Base-by-base conservation (phyloP, 768 basidiomycete species). In the Boletus coccyginus region DNA sequence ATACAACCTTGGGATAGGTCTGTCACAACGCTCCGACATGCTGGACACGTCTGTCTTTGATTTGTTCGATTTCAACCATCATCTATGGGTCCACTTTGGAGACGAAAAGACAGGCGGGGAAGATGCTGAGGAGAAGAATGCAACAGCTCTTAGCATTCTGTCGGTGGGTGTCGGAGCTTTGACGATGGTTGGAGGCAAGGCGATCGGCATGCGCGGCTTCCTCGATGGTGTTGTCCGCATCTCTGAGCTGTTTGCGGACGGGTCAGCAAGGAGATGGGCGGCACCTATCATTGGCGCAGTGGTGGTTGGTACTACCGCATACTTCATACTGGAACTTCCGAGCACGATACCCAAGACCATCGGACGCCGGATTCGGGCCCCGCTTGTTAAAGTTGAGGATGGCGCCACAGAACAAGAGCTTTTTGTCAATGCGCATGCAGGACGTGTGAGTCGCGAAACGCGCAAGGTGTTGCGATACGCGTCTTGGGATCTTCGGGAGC, bases 401-500 rank as follows among this genome's bases (percentile, higher is more conserved):
- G 75, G 70, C 24, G 73, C 77, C 19, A 80, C 80, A 24, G 73
- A 76, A 35, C 81, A 83, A 46, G 78, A 84, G 50, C 70, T 77
- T 32, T 94, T 87, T 65, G 80, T 88, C 32, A 82, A 86, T 53
- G 77, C 74, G 3, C 87, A 98, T 66, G 80, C 83, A 3, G 78
- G 76, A 42, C 79, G 96, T 21, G 80, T 98, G 40, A 76, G 84
- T 50, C 78, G 85, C 38, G 96, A 98, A 80, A 91, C 93, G 24
- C 82, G 96, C 64, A 98, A 98, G 76, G 96, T 99, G 45, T 75
- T 99, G 56, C 79, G 95, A 46, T 71, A 94, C 32, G 95, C 91
- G 19, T 86, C 89, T 21, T 98, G 92, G 92, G 95, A 98, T 70
- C 67, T 95, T 57, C 81, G 81, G 62, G 90, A 92, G 73, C 81